Conservation (phyloP, 2,329 filamentous ascomycete genomes). For the Hypoxylon sp. region DNA sequence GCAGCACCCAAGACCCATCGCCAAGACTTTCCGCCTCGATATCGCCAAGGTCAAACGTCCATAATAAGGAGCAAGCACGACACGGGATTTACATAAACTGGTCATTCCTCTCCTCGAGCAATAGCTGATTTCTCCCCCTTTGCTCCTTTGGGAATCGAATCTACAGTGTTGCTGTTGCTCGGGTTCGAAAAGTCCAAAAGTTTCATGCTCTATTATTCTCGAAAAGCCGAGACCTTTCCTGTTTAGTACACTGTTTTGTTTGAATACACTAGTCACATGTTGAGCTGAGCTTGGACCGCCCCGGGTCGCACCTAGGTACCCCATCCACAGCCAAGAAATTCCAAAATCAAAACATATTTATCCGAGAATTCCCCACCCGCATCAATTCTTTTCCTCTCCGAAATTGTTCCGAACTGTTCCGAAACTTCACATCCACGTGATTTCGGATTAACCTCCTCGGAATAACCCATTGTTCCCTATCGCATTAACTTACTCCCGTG, state of each 20-base stretch:
- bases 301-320: constrained; percentile 22
- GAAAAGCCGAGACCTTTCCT: constrained; percentile 17
- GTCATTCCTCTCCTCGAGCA: constrained; percentile 46
- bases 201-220: constrained; percentile 14
- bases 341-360: constrained; percentile 11
- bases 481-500: neutral
- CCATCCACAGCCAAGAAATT: constrained; percentile 10
- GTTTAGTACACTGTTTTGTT: constrained; percentile 17
- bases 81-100: constrained; percentile 54
- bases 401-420: neutral
- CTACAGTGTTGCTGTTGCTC: constrained; percentile 21
- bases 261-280: constrained; percentile 27
- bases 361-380: constrained; percentile 11
- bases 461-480: neutral
- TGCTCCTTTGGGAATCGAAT: constrained; percentile 36
- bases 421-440: neutral
- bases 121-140: constrained; percentile 32
- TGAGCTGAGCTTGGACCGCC: constrained; percentile 26
- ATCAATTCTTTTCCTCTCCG: constrained; percentile 3
- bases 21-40: constrained; percentile 55
- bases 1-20: constrained; percentile 52
- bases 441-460: neutral
- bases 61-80: constrained; percentile 52
- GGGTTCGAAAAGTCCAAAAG: constrained; percentile 12
- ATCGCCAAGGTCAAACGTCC: constrained; percentile 53